Evolutionary conservation across 1,284 basidiomycete genomes (phyloP).

Genomic region (Ganoderma lucidum): DNA sequence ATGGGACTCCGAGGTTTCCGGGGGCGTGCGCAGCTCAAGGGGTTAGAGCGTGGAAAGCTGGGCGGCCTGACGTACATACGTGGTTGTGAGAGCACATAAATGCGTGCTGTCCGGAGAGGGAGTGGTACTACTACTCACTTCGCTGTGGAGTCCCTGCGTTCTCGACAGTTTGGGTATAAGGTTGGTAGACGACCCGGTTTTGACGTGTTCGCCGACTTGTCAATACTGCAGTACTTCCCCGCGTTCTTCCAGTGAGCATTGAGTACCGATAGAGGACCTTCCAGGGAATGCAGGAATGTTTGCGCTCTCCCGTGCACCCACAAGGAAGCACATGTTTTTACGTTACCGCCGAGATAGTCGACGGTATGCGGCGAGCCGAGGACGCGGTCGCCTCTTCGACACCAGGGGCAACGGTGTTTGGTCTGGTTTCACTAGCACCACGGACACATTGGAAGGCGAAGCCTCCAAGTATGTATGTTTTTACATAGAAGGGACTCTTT

Average conservation of each 20-base stretch:
- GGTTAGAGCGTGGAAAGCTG: slow-evolving; percentile 1
- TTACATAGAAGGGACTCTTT: neutral
- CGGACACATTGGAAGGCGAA: neutral
- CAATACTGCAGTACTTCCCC: neutral
- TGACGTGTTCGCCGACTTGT: neutral
- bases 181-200: neutral
- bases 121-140: neutral
- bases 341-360: neutral
- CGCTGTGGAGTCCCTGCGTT: neutral
- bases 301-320: neutral
- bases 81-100: neutral
- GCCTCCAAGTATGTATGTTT: neutral
- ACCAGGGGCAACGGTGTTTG: neutral
- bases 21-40: neutral
- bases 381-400: neutral
- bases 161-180: neutral
- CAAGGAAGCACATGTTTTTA: neutral
- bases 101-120: neutral
- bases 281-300: neutral
- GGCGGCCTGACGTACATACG: neutral
- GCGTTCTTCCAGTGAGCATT: neutral
- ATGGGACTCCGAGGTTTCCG: neutral
- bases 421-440: neutral
- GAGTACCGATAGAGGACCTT: neutral
- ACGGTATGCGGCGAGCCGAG: slow-evolving; percentile 1